Conservation (phyloP, 345 rosid genomes). For the Citrus hindsii region DNA sequence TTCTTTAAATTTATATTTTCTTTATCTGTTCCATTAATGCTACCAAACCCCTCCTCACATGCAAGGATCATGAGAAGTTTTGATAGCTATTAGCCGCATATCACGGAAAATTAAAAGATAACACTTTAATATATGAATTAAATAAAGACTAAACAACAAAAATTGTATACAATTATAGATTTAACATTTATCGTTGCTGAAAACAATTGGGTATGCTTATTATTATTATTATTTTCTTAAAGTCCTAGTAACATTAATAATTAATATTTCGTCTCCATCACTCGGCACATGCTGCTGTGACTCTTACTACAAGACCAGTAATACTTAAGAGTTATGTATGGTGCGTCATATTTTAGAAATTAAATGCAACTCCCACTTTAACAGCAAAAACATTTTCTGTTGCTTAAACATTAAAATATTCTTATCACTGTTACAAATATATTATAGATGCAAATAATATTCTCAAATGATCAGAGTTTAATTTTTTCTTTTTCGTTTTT, state of each 20-base stretch:
- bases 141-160: background rate
- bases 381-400: background rate
- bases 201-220: background rate
- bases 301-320: background rate
- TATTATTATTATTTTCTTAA: background rate
- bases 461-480: background rate
- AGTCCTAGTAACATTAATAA: background rate
- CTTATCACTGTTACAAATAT: background rate
- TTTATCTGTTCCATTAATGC: background rate
- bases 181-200: background rate
- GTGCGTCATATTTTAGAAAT: background rate
- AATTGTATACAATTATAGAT: background rate
- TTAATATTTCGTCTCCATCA: background rate
- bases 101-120: conserved; percentile 28
- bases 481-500: background rate
- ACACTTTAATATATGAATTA: background rate
- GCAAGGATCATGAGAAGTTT: conserved; percentile 66
- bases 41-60: conserved; percentile 45
- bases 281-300: conserved; percentile 20
- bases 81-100: conserved; percentile 53
- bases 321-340: background rate
- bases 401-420: background rate
- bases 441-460: too few species aligned
- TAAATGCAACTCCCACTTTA: background rate
- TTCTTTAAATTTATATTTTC: background rate